Evolutionary conservation across 805 yeast genomes (phyloP).

Genomic region (Candida stauntonica): DNA sequence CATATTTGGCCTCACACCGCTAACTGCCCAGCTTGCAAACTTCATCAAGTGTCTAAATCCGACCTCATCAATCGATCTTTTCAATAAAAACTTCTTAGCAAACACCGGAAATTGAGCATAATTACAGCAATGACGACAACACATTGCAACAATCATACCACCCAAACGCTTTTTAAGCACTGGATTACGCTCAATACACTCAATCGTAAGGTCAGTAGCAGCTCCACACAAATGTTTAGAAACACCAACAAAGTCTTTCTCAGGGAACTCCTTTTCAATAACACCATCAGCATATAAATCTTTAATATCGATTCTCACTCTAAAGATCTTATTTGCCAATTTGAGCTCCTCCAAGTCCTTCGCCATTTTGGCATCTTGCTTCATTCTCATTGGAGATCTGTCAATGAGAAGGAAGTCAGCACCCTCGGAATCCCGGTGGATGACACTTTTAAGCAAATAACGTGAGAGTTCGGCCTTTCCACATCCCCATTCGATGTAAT

Average conservation of each 20-base stretch:
- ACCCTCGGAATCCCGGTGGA: slow-evolving; percentile 19
- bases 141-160: slow-evolving; percentile 82
- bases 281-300: slow-evolving; percentile 55
- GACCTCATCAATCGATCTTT: slow-evolving; percentile 25
- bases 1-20: slow-evolving; percentile 49
- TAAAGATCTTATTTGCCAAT: slow-evolving; percentile 29
- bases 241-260: slow-evolving; percentile 46
- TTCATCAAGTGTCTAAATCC: slow-evolving; percentile 50
- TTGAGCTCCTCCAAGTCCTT: slow-evolving; percentile 42
- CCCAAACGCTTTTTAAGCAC: slow-evolving; percentile 29
- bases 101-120: slow-evolving; percentile 47
- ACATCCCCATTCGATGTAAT: slow-evolving; percentile 80
- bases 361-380: slow-evolving; percentile 64
- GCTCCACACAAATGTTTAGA: slow-evolving; percentile 93
- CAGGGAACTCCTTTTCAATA: slow-evolving; percentile 27
- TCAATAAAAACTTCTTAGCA: slow-evolving; percentile 16
- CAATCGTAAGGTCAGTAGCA: slow-evolving; percentile 82
- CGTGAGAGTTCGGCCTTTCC: slow-evolving; percentile 84
- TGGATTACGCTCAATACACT: slow-evolving; percentile 48
- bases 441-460: slow-evolving; percentile 40
- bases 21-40: slow-evolving; percentile 86
- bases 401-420: slow-evolving; percentile 59
- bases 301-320: slow-evolving; percentile 75
- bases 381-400: slow-evolving; percentile 72
- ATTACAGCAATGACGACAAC: slow-evolving; percentile 84